Conservation (phyloP, 768 basidiomycete genomes). For the Auriscalpium vulgare region DNA sequence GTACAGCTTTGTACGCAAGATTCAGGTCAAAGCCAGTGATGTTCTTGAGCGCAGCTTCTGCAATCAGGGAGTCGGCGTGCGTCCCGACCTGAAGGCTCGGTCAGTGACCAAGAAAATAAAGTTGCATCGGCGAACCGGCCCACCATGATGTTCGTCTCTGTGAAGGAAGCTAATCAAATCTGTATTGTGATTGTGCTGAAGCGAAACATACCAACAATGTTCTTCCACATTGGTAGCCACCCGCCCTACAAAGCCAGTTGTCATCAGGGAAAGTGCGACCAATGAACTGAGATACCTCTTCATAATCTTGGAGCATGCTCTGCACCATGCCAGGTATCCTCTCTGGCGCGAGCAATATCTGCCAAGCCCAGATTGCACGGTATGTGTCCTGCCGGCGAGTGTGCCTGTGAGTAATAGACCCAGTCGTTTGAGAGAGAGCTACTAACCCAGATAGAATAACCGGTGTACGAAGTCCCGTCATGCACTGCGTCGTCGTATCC, state of each 20-base stretch:
- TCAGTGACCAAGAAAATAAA: background rate
- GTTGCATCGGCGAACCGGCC: background rate
- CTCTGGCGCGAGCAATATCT: constrained; percentile 70
- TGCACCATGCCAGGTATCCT: constrained; percentile 66
- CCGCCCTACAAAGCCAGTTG: constrained; percentile 39
- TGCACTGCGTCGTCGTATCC: constrained; percentile 66
- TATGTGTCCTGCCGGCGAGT: constrained; percentile 52
- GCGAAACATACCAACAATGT: constrained; percentile 46
- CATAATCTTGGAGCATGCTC: constrained; percentile 76
- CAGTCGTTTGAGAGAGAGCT: background rate
- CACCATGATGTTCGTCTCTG: constrained; percentile 82
- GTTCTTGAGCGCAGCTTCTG: constrained; percentile 64
- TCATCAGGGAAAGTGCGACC: background rate
- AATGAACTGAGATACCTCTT: constrained; percentile 35
- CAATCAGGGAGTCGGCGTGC: constrained; percentile 71
- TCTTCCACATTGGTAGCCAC: constrained; percentile 91
- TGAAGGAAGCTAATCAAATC: background rate
- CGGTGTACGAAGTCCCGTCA: constrained; percentile 62
- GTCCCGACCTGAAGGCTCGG: constrained; percentile 47
- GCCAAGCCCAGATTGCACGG: constrained; percentile 74
- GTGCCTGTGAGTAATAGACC: background rate
- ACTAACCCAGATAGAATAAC: constrained; percentile 72
- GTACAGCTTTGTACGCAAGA: constrained; percentile 65
- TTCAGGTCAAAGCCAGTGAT: constrained; percentile 54
- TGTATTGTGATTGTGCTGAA: background rate